phyloP scores from a whole-genome alignment of 805 yeast species.

The Yamadazyma kitorensis region DNA sequence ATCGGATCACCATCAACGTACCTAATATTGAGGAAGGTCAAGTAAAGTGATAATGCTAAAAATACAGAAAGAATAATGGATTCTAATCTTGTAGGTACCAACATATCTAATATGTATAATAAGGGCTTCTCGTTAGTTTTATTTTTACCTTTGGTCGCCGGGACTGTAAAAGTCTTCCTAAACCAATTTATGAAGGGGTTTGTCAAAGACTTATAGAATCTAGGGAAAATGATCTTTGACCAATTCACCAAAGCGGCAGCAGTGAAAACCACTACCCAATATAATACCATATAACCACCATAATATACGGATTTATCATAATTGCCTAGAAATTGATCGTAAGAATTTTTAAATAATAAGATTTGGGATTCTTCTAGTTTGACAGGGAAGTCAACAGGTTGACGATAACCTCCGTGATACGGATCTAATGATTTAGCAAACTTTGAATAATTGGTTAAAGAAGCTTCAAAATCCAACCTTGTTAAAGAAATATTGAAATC shows the following conservation, averaged over 20 bases:
- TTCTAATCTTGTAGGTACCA: slow-evolving; percentile 42
- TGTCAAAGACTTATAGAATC: slow-evolving; percentile 16
- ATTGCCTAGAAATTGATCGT: slow-evolving; percentile 39
- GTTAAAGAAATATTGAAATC: slow-evolving; percentile 21
- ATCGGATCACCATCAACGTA: slow-evolving; percentile 33
- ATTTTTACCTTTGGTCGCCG: slow-evolving; percentile 32
- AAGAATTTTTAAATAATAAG: slow-evolving; percentile 21
- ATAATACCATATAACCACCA: slow-evolving; percentile 32
- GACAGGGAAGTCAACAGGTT: slow-evolving; percentile 21
- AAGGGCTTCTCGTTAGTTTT: slow-evolving; percentile 27
- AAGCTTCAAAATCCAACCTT: slow-evolving; percentile 18
- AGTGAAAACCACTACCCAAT: slow-evolving; percentile 29
- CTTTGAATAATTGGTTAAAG: slow-evolving; percentile 17
- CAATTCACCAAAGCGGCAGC: slow-evolving; percentile 30
- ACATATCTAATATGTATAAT: slow-evolving; percentile 21
- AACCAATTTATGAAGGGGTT: slow-evolving; percentile 29
- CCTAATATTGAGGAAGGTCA: slow-evolving; percentile 22
- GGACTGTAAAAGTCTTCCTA: slow-evolving; percentile 34
- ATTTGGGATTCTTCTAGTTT: slow-evolving; percentile 21
- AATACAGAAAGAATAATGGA: slow-evolving; percentile 31
- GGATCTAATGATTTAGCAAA: slow-evolving; percentile 15
- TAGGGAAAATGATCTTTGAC: slow-evolving; percentile 29
- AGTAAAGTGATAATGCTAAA: slow-evolving; percentile 23
- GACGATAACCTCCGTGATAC: slow-evolving; percentile 10
- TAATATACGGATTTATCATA: slow-evolving; percentile 43